Percentiles rank a stretch among this genome's conserved stretches.
These are phyloP conservation scores for Ceratobasidium sp. DNA, from an alignment of 1,284 basidiomycete species.

Conservation along the genomic window DNA sequence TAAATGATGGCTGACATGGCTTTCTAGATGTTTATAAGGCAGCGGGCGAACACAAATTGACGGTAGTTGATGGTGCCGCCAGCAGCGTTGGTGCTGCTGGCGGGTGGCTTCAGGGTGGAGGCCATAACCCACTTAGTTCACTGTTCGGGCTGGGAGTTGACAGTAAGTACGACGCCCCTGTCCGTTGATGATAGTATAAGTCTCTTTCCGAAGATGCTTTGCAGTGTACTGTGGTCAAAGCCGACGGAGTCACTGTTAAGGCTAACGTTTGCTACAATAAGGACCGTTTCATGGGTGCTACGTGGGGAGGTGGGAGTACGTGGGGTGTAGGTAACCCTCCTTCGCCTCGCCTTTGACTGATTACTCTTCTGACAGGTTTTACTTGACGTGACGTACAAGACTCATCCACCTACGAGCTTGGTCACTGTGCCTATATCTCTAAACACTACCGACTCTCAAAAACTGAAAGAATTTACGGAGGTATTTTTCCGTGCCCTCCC, in stretches of 20 bases:
- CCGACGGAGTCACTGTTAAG: conserved; percentile 19
- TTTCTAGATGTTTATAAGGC: conserved; percentile 25
- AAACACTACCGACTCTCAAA: neutral
- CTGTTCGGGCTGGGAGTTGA: conserved; percentile 27
- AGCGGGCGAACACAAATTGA: conserved; percentile 22
- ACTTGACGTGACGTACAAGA: conserved; percentile 18
- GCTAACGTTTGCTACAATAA: conserved; percentile 22
- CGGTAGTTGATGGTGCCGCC: conserved; percentile 17
- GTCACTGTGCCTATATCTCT: neutral
- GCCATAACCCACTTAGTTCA: conserved; percentile 22
- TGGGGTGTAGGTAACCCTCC: neutral
- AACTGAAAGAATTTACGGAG: neutral
- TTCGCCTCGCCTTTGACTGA: neutral
- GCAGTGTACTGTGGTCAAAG: conserved; percentile 23
- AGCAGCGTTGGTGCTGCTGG: conserved; percentile 34
- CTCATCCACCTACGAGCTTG: neutral
- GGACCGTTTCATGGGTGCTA: conserved; percentile 40
- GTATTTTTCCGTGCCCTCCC: conserved; percentile 2
- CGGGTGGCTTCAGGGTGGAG: conserved; percentile 37
- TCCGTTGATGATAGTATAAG: too few relatives aligned
- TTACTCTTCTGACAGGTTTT: neutral
- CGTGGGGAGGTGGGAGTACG: conserved; percentile 37
- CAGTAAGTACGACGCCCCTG: neutral
- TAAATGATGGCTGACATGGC: neutral
- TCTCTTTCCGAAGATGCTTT: neutral